Conservation (phyloP, 495 filamentous ascomycete species). For the Corynascus novoguineensis region DNA sequence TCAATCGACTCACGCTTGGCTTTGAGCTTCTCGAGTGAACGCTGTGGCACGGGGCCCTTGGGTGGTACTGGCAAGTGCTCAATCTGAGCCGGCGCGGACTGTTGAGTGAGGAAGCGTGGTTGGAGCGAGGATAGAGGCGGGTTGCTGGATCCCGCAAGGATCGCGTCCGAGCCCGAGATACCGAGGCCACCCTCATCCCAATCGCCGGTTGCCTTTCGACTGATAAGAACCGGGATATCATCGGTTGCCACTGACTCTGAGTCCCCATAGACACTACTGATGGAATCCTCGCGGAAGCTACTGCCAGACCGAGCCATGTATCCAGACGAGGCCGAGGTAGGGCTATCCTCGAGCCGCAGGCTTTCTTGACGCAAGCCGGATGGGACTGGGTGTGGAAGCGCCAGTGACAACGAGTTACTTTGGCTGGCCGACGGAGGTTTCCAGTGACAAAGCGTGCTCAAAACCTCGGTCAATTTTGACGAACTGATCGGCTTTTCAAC, state of each 20-base stretch:
- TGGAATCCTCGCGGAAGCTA: constrained; percentile 77
- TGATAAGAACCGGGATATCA: constrained; percentile 70
- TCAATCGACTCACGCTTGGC: constrained; percentile 73
- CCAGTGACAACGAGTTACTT: constrained; percentile 32
- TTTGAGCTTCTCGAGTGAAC: constrained; percentile 70
- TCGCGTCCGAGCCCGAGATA: constrained; percentile 52
- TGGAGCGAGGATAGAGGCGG: constrained; percentile 30
- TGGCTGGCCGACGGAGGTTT: constrained; percentile 63
- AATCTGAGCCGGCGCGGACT: constrained; percentile 63
- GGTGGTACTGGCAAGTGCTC: constrained; percentile 46
- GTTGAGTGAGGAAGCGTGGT: constrained; percentile 54
- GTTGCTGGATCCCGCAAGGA: constrained; percentile 28
- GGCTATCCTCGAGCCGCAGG: constrained; percentile 67
- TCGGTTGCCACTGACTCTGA: constrained; percentile 74
- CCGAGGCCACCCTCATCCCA: constrained; percentile 70
- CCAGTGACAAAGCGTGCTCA: constrained; percentile 86
- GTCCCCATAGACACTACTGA: constrained; percentile 79
- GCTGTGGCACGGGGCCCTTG: constrained; percentile 45
- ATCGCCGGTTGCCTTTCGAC: constrained; percentile 61
- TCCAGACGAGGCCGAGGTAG: constrained; percentile 72
- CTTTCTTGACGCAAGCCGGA: constrained; percentile 59
- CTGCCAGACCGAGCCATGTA: constrained; percentile 63
- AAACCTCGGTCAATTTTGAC: constrained; percentile 77
- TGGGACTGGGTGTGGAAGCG: constrained; percentile 51
- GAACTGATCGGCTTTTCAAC: constrained; percentile 94